Evolutionary conservation across 2,329 filamentous ascomycete species (phyloP).

Genomic region (Penicillium sumatraense): DNA sequence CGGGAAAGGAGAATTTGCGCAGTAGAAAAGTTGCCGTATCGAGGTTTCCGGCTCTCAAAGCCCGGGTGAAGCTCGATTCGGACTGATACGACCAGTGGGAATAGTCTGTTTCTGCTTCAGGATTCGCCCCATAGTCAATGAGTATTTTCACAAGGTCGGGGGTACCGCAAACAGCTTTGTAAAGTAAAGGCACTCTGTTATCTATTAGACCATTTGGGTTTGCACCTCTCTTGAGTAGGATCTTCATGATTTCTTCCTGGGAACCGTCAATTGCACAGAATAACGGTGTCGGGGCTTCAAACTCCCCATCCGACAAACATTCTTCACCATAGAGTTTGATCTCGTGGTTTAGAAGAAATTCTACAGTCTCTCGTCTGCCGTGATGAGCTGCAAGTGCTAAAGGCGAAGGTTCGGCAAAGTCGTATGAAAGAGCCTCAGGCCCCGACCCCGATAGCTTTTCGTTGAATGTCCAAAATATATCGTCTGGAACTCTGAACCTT

Average conservation of each 20-base stretch:
- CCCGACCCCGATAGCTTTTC: not conserved
- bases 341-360: not conserved
- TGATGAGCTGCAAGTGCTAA: not conserved
- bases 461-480: not conserved
- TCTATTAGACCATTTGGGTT: not conserved
- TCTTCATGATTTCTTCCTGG: not conserved
- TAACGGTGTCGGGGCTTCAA: not conserved
- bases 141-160: not conserved
- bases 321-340: not conserved
- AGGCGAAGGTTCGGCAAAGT: not conserved
- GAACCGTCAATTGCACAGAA: not conserved
- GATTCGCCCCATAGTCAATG: not conserved
- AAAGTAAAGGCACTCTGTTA: not conserved
- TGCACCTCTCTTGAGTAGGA: not conserved
- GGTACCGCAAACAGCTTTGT: not conserved
- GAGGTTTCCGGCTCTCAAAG: not conserved
- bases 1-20: not conserved
- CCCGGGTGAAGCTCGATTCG: not conserved
- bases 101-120: not conserved
- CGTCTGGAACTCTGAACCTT: not conserved
- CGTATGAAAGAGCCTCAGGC: not conserved
- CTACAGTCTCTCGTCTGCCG: not conserved
- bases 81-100: not conserved
- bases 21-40: not conserved
- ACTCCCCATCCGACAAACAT: not conserved